A percentile compares a stretch with the other conserved stretches of the same genome.
These are phyloP conservation scores for Gaertneriomyces semiglobifer DNA, from an alignment of 192 early-diverging fungal genomes.

Conservation along the genomic window DNA sequence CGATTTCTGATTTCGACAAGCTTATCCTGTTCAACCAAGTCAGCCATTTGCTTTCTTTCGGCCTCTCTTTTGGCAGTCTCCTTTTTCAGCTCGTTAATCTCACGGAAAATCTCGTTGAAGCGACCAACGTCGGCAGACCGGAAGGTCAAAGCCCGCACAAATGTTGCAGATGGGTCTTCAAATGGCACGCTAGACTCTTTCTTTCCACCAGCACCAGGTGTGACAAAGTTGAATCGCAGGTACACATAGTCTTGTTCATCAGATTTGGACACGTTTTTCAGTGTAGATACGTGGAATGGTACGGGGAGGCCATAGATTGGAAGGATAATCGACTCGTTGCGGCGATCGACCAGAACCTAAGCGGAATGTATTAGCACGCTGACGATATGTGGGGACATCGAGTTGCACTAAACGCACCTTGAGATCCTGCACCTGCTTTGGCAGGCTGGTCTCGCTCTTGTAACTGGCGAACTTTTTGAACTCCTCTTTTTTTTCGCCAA, in stretches of 20 bases:
- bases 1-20: slow-evolving; percentile 67
- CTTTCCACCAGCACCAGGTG: slow-evolving; percentile 89
- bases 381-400: background rate
- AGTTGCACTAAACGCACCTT: slow-evolving; percentile 39
- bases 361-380: background rate
- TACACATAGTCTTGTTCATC: slow-evolving; percentile 91
- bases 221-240: slow-evolving; percentile 92
- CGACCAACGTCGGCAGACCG: slow-evolving; percentile 78
- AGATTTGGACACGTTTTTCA: slow-evolving; percentile 90
- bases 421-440: slow-evolving; percentile 70
- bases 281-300: slow-evolving; percentile 95
- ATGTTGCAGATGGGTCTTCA: slow-evolving; percentile 82
- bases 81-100: slow-evolving; percentile 91
- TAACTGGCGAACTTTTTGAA: slow-evolving; percentile 96
- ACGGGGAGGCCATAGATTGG: slow-evolving; percentile 96
- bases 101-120: slow-evolving; percentile 79
- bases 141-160: slow-evolving; percentile 89
- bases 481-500: slow-evolving; percentile 64
- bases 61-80: slow-evolving; percentile 88
- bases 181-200: slow-evolving; percentile 77
- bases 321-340: slow-evolving; percentile 81
- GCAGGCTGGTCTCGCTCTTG: slow-evolving; percentile 81
- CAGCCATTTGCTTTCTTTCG: slow-evolving; percentile 92
- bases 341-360: slow-evolving; percentile 86
- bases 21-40: slow-evolving; percentile 91